Evolutionary conservation across 2,329 filamentous ascomycete species (phyloP).

Genomic region (Polytolypa hystricis): DNA sequence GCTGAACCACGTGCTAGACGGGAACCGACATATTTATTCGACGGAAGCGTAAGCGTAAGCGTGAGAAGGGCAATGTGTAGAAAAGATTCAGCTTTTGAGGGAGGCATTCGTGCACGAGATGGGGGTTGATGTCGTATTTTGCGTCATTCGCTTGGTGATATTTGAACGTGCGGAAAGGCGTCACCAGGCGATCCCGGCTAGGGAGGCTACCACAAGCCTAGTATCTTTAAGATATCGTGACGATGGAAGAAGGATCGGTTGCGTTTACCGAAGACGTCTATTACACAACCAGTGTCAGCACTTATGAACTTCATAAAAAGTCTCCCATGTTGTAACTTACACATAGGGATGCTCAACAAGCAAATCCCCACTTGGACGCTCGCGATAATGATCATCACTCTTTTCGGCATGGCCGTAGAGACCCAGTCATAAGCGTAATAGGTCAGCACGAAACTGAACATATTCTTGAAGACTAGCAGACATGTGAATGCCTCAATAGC

Average conservation of each 20-base stretch:
- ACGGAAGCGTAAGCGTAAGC: too few species aligned
- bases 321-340: conserved; percentile 45
- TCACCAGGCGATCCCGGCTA: too few species aligned
- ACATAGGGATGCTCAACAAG: conserved; percentile 61
- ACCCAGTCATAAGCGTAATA: conserved; percentile 81
- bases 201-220: conserved; percentile 13
- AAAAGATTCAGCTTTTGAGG: too few species aligned
- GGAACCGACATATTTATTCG: too few species aligned
- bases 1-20: too few species aligned
- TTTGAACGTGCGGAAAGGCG: too few species aligned
- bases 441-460: conserved; percentile 79
- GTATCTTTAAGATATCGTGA: conserved; percentile 55
- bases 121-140: too few species aligned
- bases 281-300: background rate
- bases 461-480: conserved; percentile 86
- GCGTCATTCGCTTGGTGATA: too few species aligned
- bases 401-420: conserved; percentile 44
- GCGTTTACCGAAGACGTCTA: conserved; percentile 69
- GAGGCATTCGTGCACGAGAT: too few species aligned
- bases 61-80: too few species aligned
- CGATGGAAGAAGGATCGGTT: conserved; percentile 63
- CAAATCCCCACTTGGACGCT: conserved; percentile 71
- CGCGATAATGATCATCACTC: conserved; percentile 58
- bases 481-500: conserved; percentile 82
- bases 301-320: conserved; percentile 5